A percentile compares a stretch with the other conserved stretches of the same genome.
phyloP scores from a whole-genome alignment of 2,329 filamentous ascomycete genomes.

The Colletotrichum scovillei region DNA sequence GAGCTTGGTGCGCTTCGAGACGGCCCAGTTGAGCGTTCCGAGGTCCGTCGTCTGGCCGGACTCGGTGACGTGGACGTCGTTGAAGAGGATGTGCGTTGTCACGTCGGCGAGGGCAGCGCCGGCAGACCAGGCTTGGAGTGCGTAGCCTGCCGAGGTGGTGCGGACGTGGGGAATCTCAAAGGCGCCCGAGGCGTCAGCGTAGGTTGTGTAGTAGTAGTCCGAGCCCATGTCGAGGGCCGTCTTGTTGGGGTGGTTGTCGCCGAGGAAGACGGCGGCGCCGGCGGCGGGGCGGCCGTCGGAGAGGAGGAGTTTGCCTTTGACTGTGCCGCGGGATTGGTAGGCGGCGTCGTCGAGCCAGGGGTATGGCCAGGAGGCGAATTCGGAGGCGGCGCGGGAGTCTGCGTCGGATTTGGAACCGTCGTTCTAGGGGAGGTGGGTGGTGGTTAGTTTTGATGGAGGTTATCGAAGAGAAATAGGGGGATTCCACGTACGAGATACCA shows the following conservation, averaged over 20 bases:
- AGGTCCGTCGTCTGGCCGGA: constrained; percentile 48
- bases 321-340: constrained; percentile 60
- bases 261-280: constrained; percentile 49
- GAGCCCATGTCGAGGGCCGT: constrained; percentile 59
- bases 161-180: constrained; percentile 58
- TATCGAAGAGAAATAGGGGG: neutral
- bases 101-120: constrained; percentile 57
- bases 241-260: constrained; percentile 49
- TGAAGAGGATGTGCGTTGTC: constrained; percentile 54
- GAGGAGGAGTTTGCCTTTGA: constrained; percentile 56
- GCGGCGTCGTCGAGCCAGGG: constrained; percentile 56
- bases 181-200: constrained; percentile 53
- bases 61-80: constrained; percentile 51
- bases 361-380: constrained; percentile 59
- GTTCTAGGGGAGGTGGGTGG: constrained; percentile 46
- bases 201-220: constrained; percentile 61
- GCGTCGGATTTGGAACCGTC: constrained; percentile 58
- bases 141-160: constrained; percentile 54
- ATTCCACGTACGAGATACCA: constrained; percentile 33
- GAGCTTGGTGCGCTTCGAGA: constrained; percentile 51
- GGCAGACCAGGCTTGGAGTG: constrained; percentile 61
- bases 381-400: constrained; percentile 48
- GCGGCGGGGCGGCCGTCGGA: constrained; percentile 60
- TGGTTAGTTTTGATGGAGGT: neutral
- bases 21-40: constrained; percentile 52